phyloP scores from a whole-genome alignment of 2,329 filamentous ascomycete genomes.

The Diplodia scrobiculata region DNA sequence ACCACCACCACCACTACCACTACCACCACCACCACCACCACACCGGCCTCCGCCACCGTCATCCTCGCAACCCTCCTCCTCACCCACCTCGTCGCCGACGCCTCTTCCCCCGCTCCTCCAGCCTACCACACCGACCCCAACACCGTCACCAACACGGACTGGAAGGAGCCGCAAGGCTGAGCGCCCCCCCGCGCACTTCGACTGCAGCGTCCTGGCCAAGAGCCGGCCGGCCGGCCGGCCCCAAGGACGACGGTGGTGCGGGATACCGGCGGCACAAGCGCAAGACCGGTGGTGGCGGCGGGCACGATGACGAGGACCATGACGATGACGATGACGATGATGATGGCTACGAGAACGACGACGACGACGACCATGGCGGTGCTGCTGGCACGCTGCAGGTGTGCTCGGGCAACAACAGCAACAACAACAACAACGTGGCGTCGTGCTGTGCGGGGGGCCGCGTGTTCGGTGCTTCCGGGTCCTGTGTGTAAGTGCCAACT shows the following conservation, averaged over 20 bases:
- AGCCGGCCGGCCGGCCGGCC: too few relatives aligned
- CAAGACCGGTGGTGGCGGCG: neutral
- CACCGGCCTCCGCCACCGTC: neutral
- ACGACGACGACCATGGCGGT: neutral
- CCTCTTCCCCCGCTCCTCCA: too few relatives aligned
- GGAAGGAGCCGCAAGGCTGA: neutral
- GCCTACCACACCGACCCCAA: neutral
- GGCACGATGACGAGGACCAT: too few relatives aligned
- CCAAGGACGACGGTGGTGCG: neutral
- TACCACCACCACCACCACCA: neutral
- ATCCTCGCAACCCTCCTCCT: neutral
- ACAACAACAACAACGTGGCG: constrained; percentile 6
- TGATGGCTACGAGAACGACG: too few relatives aligned
- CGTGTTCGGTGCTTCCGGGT: neutral
- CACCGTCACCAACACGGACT: neutral
- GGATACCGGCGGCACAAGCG: neutral
- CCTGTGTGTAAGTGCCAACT: neutral
- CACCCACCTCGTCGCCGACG: neutral
- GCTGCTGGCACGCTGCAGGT: neutral
- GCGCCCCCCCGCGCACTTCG: neutral
- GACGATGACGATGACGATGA: too few relatives aligned
- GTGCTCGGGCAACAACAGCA: constrained; percentile 8
- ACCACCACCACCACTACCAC: too few relatives aligned
- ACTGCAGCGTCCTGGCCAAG: neutral
- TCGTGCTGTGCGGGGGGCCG: neutral